These are phyloP conservation scores for Coniferiporia weirii DNA, from an alignment of 1,284 basidiomycete genomes.

Conservation along the genomic window DNA sequence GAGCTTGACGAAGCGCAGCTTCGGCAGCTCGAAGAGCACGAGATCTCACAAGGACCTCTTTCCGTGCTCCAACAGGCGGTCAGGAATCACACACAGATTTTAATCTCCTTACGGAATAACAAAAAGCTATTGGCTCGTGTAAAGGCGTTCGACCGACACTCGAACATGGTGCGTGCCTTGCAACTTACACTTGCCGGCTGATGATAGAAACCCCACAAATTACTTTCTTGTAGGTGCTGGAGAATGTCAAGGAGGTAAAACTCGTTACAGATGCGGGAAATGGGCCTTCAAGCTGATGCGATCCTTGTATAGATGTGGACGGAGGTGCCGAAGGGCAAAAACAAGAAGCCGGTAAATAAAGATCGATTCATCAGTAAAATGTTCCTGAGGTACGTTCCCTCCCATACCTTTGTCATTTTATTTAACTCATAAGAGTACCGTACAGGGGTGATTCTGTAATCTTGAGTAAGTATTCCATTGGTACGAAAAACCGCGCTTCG, in stretches of 20 bases:
- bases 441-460: constrained; percentile 91
- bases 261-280: constrained; percentile 1
- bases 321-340: constrained; percentile 95
- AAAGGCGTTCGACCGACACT: constrained; percentile 98
- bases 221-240: constrained; percentile 61
- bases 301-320: constrained; percentile 85
- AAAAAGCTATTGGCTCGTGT: constrained; percentile 97
- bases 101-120: constrained; percentile 97
- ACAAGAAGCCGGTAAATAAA: constrained; percentile 98
- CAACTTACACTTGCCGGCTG: background rate
- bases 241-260: constrained; percentile 90
- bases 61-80: constrained; percentile 99
- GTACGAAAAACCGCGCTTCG: background rate
- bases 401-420: constrained; percentile 1
- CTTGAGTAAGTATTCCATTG: constrained; percentile 59
- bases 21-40: constrained; percentile 92
- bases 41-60: constrained; percentile 94
- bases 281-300: background rate
- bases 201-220: constrained; percentile 1
- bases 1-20: constrained; percentile 97
- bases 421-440: constrained; percentile 18
- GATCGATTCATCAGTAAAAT: constrained; percentile 99
- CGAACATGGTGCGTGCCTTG: constrained; percentile 81
- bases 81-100: constrained; percentile 95
- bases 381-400: constrained; percentile 64